Evolutionary conservation across 345 rosid species (phyloP), one percentile per base, ranked within the genome.

Genomic region (Syzygium aromaticum): DNA sequence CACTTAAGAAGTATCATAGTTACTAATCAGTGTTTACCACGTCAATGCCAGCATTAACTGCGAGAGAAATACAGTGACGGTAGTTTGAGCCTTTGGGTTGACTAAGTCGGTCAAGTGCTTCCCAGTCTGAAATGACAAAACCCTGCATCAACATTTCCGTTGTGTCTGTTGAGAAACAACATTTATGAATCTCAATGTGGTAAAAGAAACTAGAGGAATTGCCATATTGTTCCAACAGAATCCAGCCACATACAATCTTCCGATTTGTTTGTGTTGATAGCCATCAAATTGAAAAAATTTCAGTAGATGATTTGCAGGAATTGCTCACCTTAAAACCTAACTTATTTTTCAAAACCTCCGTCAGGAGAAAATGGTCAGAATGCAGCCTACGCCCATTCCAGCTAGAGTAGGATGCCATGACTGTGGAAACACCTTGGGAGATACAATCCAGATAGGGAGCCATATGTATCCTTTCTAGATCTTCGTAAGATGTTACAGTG

Each of bases 21-120:
- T 8, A 61, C 63, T 38, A 52, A 21, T 33, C 86, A 78, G 33
- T 73, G 15, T 84, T 52, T 92, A 97, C 98, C 98, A 97, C 94
- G 94, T 97, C 99, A 28, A 94, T 92, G 92, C 98, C 99, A 56
- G 99, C 99, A 92, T 93, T 97, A 86, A 96, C 89, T 3, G 98
- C 94, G 86, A 89, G 57, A 51, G 93, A 90, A 82, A 96, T 86
- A 87, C 96, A 93, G 64, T 80, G 51, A 38, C 93, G 94, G 87
- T 94, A 96, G 93, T 97, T 94, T 80, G 95, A 94, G 87, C 98
- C 98, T 51, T 15, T 83, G 25, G 97, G 96, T 87, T 89, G 54
- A 86, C 93, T 88, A 86, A 97, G 98, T 88, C 93, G 89, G 88
- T 96, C 94, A 84, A 96, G 88, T 89, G 86, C 99, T 93, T 94